Percentiles rank a stretch among this genome's conserved stretches.
Conservation (phyloP, 495 filamentous ascomycete species). For the Penicillium steckii region DNA sequence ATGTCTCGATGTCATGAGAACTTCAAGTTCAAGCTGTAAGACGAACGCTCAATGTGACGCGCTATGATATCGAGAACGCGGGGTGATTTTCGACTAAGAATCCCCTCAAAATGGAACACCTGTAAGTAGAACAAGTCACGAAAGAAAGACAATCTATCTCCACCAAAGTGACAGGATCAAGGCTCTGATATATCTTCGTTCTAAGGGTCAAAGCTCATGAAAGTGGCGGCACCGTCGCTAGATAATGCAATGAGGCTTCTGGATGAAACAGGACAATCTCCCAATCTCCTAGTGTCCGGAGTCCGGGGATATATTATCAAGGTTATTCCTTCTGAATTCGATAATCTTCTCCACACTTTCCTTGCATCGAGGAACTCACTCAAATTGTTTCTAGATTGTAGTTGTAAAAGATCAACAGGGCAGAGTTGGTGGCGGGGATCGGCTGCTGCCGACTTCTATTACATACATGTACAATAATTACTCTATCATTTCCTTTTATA, state of each 20-base stretch:
- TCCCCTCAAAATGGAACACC: no score
- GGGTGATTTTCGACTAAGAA: not conserved
- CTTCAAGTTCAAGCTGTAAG: not conserved
- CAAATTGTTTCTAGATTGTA: constrained; percentile 67
- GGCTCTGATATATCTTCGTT: not conserved
- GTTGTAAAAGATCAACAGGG: constrained; percentile 27
- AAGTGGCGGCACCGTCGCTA: not conserved
- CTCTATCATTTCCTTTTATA: not conserved
- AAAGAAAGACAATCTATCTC: no score
- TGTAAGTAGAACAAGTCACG: no score
- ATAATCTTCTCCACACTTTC: not conserved
- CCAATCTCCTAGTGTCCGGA: not conserved
- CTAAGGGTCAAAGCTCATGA: not conserved
- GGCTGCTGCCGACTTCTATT: constrained; percentile 25
- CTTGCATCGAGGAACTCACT: not conserved
- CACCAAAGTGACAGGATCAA: no score
- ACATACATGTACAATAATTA: constrained; percentile 1
- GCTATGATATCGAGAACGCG: not conserved
- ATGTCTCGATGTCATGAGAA: no score
- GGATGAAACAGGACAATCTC: not conserved
- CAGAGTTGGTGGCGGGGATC: constrained; percentile 20
- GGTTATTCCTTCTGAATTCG: constrained; percentile 16
- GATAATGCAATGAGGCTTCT: not conserved
- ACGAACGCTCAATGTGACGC: no score
- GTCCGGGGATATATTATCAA: not conserved